These are phyloP conservation scores for Corymbia calophylla DNA, from an alignment of 441 rosid species.

Conservation along the genomic window DNA sequence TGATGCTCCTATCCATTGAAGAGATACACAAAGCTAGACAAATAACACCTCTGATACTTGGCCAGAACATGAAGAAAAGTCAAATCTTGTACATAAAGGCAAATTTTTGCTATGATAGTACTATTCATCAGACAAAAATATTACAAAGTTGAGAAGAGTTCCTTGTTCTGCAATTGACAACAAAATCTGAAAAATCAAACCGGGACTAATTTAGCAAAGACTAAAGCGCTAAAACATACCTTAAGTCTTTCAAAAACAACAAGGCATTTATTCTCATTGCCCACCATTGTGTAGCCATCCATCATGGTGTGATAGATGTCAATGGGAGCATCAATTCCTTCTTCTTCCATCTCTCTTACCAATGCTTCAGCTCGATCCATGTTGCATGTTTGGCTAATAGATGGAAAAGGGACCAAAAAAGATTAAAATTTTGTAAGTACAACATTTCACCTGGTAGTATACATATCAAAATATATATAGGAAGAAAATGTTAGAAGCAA, in stretches of 20 bases:
- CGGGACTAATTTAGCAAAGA: neutral
- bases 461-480: neutral
- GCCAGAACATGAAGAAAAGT: neutral
- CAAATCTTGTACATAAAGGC: neutral
- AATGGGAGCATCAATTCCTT: constrained; percentile 91
- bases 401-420: neutral
- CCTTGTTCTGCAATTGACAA: neutral
- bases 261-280: constrained; percentile 76
- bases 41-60: neutral
- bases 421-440: neutral
- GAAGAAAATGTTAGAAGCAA: neutral
- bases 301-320: constrained; percentile 93
- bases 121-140: neutral
- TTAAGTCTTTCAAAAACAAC: constrained; percentile 83
- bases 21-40: neutral
- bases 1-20: neutral
- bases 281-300: constrained; percentile 86
- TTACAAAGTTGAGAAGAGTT: neutral
- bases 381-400: constrained; percentile 59
- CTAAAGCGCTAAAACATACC: constrained; percentile 31
- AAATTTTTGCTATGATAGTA: neutral
- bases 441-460: neutral
- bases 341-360: constrained; percentile 97
- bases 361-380: constrained; percentile 84
- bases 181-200: neutral